Base-by-base conservation (phyloP, 805 yeast genomes). In the Diddensiella santjacobensis region DNA sequence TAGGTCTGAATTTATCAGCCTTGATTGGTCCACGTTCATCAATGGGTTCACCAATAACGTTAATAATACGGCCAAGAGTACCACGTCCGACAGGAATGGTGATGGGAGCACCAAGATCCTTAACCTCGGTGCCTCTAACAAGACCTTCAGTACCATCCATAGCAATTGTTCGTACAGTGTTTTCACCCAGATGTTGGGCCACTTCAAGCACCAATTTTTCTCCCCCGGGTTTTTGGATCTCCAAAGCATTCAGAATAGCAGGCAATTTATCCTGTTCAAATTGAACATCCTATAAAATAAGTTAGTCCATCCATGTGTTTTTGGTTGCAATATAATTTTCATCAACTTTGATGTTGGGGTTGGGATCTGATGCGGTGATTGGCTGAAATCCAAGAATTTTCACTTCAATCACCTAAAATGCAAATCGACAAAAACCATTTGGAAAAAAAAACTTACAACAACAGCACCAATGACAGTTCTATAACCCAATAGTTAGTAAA, bases 91-190 rank as follows among this genome's bases (percentile, higher is more conserved):
- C 99, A 65, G 99, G 99, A 65, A 93, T 95, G 64, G 96, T 84
- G 73, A 93, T 93, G 75, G 99, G 99, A 58, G 96, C 79, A 74
- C 99, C 99, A 60, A 98, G 90, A 80, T 93, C 99, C 59, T 69
- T 60, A 66, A 93, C 99, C 53, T 77, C 49, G 68, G 85, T 83
- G 74, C 99, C 99, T 83, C 99, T 91, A 66, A 89, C 96, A 69
- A 93, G 84, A 88, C 99, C 99, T 77, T 91, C 98, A 65, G 99
- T 93, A 87, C 98, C 98, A 75, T 93, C 99, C 99, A 93, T 93
- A 71, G 99, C 98, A 85, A 93, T 93, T 72, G 99, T 85, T 85
- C 99, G 91, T 73, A 93, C 98, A 66, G 98, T 86, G 87, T 89
- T 89, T 81, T 93, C 98, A 82, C 99, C 99, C 75, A 93, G 83